Evolutionary conservation across 257 asterid genomes (phyloP).

Genomic region (Solanum dulcamara): DNA sequence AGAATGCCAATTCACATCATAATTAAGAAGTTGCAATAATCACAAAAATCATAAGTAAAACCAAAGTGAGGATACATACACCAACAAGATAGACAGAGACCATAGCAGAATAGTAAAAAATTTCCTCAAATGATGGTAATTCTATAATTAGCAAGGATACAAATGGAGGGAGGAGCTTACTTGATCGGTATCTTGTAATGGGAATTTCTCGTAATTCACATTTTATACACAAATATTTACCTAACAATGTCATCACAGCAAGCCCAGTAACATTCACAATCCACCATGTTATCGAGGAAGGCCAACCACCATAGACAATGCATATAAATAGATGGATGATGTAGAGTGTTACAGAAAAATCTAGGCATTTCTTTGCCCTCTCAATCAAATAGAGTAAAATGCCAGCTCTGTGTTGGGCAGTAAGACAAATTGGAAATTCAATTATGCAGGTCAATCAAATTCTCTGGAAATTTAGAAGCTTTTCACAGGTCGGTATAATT

Average conservation of each 20-base stretch:
- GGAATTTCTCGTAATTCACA: slow-evolving; percentile 74
- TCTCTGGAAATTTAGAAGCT: neutral
- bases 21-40: neutral
- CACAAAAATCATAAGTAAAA: neutral
- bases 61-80: neutral
- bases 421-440: neutral
- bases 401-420: slow-evolving; percentile 56
- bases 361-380: slow-evolving; percentile 93
- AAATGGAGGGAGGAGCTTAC: slow-evolving; percentile 29
- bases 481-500: neutral
- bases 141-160: neutral
- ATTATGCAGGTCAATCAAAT: slow-evolving; percentile 6
- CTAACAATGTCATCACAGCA: slow-evolving; percentile 70
- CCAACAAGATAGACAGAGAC: neutral
- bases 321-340: slow-evolving; percentile 72
- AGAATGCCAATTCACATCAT: neutral
- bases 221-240: slow-evolving; percentile 73
- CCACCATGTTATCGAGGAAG: slow-evolving; percentile 92
- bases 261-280: slow-evolving; percentile 66
- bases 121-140: neutral
- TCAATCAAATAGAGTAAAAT: slow-evolving; percentile 58
- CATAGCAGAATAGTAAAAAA: neutral
- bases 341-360: slow-evolving; percentile 78
- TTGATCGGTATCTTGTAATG: slow-evolving; percentile 54
- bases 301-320: slow-evolving; percentile 87